Conservation (phyloP, 2,329 filamentous ascomycete species). For the Calonectria honghensis region DNA sequence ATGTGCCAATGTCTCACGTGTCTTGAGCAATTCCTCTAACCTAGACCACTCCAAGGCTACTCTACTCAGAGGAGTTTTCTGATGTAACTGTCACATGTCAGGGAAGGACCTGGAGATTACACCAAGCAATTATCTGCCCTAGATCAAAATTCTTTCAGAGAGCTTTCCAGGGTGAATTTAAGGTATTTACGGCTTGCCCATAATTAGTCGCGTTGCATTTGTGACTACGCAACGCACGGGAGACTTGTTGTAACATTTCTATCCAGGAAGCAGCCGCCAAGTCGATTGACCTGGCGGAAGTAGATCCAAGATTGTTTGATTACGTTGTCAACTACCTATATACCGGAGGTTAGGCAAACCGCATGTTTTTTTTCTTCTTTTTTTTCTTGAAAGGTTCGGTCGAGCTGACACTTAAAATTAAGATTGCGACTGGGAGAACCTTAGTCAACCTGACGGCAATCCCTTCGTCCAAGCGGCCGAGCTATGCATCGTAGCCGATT, state of each 20-base stretch:
- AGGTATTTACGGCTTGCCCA: not conserved
- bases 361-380: not conserved
- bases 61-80: not conserved
- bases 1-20: not conserved
- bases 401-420: not conserved
- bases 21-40: not conserved
- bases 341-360: not conserved
- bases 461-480: not conserved
- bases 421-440: slow-evolving; percentile 14
- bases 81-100: not conserved
- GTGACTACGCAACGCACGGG: too few species aligned
- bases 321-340: not conserved
- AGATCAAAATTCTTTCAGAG: not conserved
- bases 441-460: not conserved
- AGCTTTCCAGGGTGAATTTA: not conserved
- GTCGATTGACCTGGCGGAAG: not conserved
- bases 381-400: not conserved
- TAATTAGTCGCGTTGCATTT: not conserved
- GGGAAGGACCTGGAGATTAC: not conserved
- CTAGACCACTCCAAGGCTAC: not conserved
- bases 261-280: not conserved
- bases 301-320: not conserved
- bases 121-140: not conserved
- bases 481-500: slow-evolving; percentile 17
- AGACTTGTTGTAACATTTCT: not conserved